A percentile compares a stretch with the other conserved stretches of the same genome.
Evolutionary conservation across 2,329 filamentous ascomycete species (phyloP).

Genomic region (Bimuria novae-zelandiae): DNA sequence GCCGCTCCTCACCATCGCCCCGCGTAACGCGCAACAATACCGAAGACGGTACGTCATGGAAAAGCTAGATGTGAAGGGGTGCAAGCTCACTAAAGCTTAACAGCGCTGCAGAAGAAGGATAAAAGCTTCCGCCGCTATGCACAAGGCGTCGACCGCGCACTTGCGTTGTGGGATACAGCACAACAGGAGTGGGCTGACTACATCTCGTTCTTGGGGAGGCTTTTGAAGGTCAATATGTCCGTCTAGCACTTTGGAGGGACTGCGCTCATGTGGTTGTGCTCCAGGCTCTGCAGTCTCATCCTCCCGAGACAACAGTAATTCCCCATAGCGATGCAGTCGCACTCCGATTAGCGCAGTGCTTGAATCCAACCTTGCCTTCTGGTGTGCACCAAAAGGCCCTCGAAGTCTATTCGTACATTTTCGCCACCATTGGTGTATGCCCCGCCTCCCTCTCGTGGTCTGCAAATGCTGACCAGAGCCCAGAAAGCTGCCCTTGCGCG

Average conservation of each 20-base stretch:
- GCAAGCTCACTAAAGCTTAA: conserved; percentile 26
- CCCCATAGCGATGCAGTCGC: conserved; percentile 83
- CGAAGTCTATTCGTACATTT: conserved; percentile 90
- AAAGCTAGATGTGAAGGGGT: conserved; percentile 2
- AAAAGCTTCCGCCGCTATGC: conserved; percentile 86
- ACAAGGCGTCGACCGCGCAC: conserved; percentile 80
- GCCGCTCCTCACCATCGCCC: conserved; percentile 74
- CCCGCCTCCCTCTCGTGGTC: conserved; percentile 7
- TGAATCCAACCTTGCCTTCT: conserved; percentile 90
- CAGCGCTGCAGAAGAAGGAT: conserved; percentile 64
- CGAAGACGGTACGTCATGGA: conserved; percentile 68
- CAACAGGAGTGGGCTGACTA: conserved; percentile 99
- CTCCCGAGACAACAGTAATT: conserved; percentile 70
- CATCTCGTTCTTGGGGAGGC: conserved; percentile 90
- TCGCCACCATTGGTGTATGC: conserved; percentile 76
- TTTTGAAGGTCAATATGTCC: conserved; percentile 72
- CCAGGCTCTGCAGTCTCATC: conserved; percentile 86
- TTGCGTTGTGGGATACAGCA: conserved; percentile 88
- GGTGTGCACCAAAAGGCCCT: conserved; percentile 97
- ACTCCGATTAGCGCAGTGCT: conserved; percentile 90
- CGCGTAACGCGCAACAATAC: conserved; percentile 78
- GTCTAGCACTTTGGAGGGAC: conserved; percentile 10
- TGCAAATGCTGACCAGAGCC: conserved; percentile 29
- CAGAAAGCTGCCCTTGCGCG: conserved; percentile 73
- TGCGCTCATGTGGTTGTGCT: conserved; percentile 29